Base-by-base conservation (phyloP, 192 early-diverging fungal genomes). In the Mortierella antarctica region DNA sequence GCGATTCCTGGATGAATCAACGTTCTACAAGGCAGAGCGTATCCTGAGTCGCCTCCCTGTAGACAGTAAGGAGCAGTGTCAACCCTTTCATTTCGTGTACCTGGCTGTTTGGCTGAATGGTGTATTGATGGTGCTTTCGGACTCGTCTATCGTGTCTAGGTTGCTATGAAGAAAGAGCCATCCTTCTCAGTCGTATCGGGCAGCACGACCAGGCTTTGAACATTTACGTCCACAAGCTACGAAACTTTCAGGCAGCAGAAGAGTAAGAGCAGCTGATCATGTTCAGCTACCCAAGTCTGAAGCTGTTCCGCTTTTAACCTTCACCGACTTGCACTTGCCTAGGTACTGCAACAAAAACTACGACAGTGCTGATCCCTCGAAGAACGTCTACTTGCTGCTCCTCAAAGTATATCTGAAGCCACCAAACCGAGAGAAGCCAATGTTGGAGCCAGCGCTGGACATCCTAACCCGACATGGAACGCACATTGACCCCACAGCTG, bases 161-260 rank as follows among this genome's bases (percentile, higher is more conserved):
- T 45, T 86, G 96, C 49, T 94, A 88, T 72, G 93, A 95, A 71
- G 96, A 96, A 78, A 86, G 93, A 9, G 93, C 93, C 0, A 84
- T 94, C 42, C 83, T 97, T 11, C 85, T 98, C 7, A 90, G 93
- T 71, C 84, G 93, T 52, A 90, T 98, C 61, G 93, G 92, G 11
- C 91, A 93, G 55, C 95, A 97, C 64, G 92, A 92, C 60, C 95
- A 98, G 66, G 94, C 96, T 6, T 83, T 98, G 31, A 79, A 86
- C 53, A 89, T 97, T 65, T 92, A 94, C 73, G 92, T 96, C 14
- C 93, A 93, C 77, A 92, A 92, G 62, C 83, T 98, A 31, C 77
- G 85, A 18, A 92, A 92, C 71, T 89, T 90, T 70, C 70, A 82
- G 13, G 73, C 91, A 49, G 93, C 93, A 42, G 88, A 93, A 72